Conservation (phyloP, 352 stramenopile genomes). For the Pythium rishiriense region DNA sequence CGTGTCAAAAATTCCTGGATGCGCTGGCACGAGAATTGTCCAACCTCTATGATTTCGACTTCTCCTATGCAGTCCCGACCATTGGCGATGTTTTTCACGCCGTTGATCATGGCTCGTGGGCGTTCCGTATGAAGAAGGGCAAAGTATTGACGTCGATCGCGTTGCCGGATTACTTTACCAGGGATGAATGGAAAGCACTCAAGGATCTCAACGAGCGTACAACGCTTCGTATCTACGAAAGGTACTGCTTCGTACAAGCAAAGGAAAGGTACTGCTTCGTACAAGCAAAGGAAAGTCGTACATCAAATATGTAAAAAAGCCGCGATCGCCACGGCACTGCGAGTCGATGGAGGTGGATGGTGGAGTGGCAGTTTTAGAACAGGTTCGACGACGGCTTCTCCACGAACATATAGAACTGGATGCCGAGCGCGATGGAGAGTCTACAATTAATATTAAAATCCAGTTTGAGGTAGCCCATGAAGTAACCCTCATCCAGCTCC, state of each 20-base stretch:
- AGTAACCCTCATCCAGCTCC: constrained; percentile 87
- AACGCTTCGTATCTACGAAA: not conserved
- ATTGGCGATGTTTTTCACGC: constrained; percentile 23
- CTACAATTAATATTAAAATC: no score
- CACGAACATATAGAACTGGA: constrained; percentile 84
- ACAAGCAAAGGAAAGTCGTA: not conserved
- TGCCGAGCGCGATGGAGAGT: constrained; percentile 72
- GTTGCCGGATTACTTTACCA: not conserved
- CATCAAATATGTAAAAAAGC: not conserved
- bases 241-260: not conserved
- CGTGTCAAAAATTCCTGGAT: constrained; percentile 28
- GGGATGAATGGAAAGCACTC: not conserved
- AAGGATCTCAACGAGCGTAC: not conserved
- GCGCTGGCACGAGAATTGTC: constrained; percentile 18
- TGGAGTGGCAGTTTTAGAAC: constrained; percentile 44
- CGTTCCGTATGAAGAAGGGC: constrained; percentile 13
- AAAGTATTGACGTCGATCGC: not conserved
- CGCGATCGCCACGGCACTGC: not conserved
- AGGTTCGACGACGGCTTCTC: constrained; percentile 81
- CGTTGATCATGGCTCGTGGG: constrained; percentile 10
- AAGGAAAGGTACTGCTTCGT: not conserved
- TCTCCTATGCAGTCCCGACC: constrained; percentile 17
- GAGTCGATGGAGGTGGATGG: not conserved
- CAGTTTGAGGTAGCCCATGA: constrained; percentile 68
- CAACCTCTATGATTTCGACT: constrained; percentile 22